Base-by-base conservation (phyloP, 495 filamentous ascomycete genomes). In the Terfezia claveryi region DNA sequence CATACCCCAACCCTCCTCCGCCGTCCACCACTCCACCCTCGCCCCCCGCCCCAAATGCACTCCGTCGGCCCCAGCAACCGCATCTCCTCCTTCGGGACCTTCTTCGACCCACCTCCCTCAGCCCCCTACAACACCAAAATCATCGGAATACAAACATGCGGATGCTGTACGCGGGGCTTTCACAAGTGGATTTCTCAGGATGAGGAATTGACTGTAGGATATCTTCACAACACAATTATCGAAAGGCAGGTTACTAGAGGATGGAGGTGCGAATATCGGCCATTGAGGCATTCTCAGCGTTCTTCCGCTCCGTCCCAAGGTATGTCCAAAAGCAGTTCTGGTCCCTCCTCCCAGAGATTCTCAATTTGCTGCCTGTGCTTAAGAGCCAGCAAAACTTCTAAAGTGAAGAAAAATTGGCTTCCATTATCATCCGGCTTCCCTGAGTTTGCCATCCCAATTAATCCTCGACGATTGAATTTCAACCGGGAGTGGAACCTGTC, bases 351-450 rank as follows among this genome's bases (percentile, higher is more conserved):
- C 84, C 86, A 38, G 81, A 92, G 52, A 78, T 96, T 27, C 78
- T 99, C 37, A 93, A 93, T 66, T 85, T 94, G 54, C 70, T 99
- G 5, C 85, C 87, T 9, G 89, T 89, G 0, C 79, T 99, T 62
- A 95, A 94, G 67, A 85, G 93, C 53, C 74, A 81, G 0, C 76
- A 80, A 49, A 87, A 96, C 82, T 36, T 74, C 80, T 49, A 99
- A 72, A 2, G 91, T 95, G 54, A 99, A 76, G 68, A 99, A 99
- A 72, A 96, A 96, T 70, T 99, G 91, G 68, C 85, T 92, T 46
- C 84, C 83, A 68, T 94, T 93, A 36, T 81, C 80, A 59, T 88
- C 78, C 59, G 83, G 82, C 46, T 66, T 65, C 4, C 82, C 76
- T 37, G 76, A 75, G 65, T 88, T 88, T 10, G 92, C 91, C 89